Evolutionary conservation across 108 stramenopile species (phyloP).

Genomic region (Cyclotella baltica): DNA sequence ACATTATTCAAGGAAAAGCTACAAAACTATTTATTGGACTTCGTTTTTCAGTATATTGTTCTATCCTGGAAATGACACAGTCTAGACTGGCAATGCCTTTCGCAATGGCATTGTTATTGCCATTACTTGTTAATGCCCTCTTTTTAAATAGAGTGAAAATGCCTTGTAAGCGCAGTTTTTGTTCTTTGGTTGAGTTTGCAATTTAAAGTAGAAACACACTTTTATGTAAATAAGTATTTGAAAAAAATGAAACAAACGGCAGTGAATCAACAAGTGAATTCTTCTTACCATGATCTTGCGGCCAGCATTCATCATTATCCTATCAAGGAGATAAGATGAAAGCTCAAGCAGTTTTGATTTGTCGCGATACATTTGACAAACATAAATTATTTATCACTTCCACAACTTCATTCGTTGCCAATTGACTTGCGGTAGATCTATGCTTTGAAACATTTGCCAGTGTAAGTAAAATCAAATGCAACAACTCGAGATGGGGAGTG

Average conservation of each 20-base stretch:
- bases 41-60: too few relatives aligned
- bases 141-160: slow-evolving; percentile 29
- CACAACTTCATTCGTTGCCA: slow-evolving; percentile 55
- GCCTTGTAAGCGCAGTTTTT: slow-evolving; percentile 24
- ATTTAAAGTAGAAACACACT: background rate
- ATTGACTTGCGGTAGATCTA: slow-evolving; percentile 39
- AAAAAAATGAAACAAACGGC: too few relatives aligned
- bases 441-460: slow-evolving; percentile 80
- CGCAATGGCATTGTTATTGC: slow-evolving; percentile 1
- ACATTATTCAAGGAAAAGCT: too few relatives aligned
- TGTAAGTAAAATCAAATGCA: slow-evolving; percentile 69
- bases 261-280: too few relatives aligned
- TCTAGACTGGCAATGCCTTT: slow-evolving; percentile 34
- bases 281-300: slow-evolving; percentile 13
- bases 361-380: slow-evolving; percentile 91
- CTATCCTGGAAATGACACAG: slow-evolving; percentile 29
- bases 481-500: slow-evolving; percentile 87
- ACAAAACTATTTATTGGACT: too few relatives aligned
- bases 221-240: background rate
- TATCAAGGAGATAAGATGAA: slow-evolving; percentile 40
- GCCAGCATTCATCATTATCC: slow-evolving; percentile 1
- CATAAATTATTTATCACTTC: slow-evolving; percentile 80
- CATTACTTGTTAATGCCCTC: slow-evolving; percentile 5
- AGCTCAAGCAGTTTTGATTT: slow-evolving; percentile 45
- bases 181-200: slow-evolving; percentile 26